These are phyloP conservation scores for Myxozyma melibiosi DNA, from an alignment of 805 yeast species.

Conservation along the genomic window DNA sequence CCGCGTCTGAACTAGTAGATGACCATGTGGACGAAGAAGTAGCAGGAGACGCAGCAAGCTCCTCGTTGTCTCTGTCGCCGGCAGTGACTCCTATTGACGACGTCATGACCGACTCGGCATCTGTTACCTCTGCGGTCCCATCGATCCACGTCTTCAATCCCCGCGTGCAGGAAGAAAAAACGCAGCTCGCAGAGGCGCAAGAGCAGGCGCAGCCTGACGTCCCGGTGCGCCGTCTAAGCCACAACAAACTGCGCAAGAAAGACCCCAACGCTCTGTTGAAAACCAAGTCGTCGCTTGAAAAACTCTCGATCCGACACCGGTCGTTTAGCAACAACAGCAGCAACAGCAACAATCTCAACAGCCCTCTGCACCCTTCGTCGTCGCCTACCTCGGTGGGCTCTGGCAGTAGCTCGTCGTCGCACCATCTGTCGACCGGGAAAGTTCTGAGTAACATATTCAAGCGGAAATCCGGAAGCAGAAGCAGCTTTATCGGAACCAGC, in stretches of 20 bases:
- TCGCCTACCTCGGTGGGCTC: neutral
- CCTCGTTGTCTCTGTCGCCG: too few species aligned
- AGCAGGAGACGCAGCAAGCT: too few species aligned
- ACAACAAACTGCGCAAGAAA: conserved; percentile 9
- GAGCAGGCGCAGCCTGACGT: neutral
- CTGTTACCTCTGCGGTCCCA: too few species aligned
- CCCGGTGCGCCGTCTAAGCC: neutral
- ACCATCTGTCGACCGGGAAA: neutral
- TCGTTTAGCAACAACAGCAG: neutral
- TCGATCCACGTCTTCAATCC: neutral
- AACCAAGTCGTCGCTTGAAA: conserved; percentile 31
- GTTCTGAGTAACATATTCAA: conserved; percentile 14
- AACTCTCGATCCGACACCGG: conserved; percentile 17
- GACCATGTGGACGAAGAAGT: too few species aligned
- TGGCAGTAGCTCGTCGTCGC: conserved; percentile 3
- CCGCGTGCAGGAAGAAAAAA: neutral
- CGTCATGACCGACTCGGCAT: too few species aligned
- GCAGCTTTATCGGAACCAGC: neutral
- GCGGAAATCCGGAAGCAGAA: conserved; percentile 4
- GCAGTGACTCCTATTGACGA: too few species aligned
- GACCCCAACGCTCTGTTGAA: conserved; percentile 21
- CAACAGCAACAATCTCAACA: neutral
- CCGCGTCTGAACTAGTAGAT: neutral
- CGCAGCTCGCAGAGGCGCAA: too few species aligned
- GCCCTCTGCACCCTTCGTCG: neutral